phyloP scores from a whole-genome alignment of 192 early-diverging fungal species.

The Coemansia asiatica region DNA sequence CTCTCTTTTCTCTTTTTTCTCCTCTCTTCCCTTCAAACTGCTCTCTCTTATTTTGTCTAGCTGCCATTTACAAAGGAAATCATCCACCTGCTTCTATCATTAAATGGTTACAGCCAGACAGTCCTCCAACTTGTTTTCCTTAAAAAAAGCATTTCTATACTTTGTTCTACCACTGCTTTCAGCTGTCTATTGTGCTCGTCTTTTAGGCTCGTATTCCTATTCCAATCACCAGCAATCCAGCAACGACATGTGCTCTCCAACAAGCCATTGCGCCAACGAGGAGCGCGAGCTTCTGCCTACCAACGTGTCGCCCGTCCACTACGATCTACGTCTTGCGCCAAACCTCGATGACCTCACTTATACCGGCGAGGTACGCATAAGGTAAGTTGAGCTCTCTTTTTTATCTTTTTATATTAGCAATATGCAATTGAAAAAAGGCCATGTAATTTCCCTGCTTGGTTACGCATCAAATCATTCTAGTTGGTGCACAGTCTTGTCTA shows the following conservation, averaged over 20 bases:
- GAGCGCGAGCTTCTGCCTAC: slow-evolving; percentile 80
- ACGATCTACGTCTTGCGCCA: slow-evolving; percentile 77
- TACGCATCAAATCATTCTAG: not conserved
- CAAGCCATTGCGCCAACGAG: slow-evolving; percentile 27
- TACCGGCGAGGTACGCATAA: slow-evolving; percentile 72
- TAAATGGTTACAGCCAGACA: not conserved
- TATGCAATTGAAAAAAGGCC: not conserved
- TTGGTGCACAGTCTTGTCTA: not conserved
- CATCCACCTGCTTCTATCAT: too few relatives aligned
- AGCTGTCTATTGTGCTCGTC: slow-evolving; percentile 6
- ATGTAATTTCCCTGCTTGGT: not conserved
- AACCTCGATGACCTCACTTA: slow-evolving; percentile 80
- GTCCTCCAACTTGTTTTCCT: not conserved
- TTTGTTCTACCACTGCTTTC: not conserved
- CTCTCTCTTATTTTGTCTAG: slow-evolving; percentile 13
- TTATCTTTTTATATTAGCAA: not conserved
- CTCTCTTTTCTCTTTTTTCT: too few relatives aligned
- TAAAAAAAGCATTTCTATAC: not conserved
- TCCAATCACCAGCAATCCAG: not conserved
- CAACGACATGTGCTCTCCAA: slow-evolving; percentile 35
- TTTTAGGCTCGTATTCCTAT: slow-evolving; percentile 1
- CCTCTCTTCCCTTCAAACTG: slow-evolving; percentile 15
- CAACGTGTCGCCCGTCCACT: slow-evolving; percentile 81
- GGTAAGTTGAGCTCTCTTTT: slow-evolving; percentile 24
- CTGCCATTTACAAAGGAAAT: slow-evolving; percentile 14